Evolutionary conservation across 331 rosid genomes (phyloP).

Genomic region (Acacia concinna): DNA sequence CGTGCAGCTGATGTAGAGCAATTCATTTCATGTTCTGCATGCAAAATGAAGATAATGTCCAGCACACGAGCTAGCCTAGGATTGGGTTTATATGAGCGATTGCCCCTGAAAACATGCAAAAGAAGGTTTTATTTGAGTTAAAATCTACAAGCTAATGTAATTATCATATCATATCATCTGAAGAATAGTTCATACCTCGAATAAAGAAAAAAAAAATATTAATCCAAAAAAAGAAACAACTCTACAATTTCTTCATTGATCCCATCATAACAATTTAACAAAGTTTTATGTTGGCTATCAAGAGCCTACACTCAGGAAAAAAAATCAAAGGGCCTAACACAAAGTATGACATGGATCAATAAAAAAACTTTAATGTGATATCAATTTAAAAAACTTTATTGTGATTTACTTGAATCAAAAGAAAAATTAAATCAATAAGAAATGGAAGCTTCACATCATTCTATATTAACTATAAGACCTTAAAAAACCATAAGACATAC

Average conservation of each 20-base stretch:
- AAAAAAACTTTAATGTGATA: background rate
- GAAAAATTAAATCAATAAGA: background rate
- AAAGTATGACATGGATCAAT: background rate
- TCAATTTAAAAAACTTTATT: background rate
- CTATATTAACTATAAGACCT: slow-evolving; percentile 12
- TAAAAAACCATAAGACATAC: slow-evolving; percentile 46
- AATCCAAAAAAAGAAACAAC: background rate
- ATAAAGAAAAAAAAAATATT: background rate
- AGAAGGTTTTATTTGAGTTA: background rate
- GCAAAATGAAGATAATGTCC: slow-evolving; percentile 83
- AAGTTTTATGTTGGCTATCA: background rate
- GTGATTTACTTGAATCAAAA: background rate
- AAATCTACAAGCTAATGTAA: background rate
- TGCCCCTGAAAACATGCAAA: slow-evolving; percentile 59
- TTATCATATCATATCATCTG: background rate
- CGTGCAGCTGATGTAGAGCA: slow-evolving; percentile 91
- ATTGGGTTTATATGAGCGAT: slow-evolving; percentile 81
- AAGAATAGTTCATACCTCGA: background rate
- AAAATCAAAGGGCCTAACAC: background rate
- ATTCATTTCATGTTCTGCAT: slow-evolving; percentile 97
- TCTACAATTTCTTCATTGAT: background rate
- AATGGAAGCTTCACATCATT: background rate
- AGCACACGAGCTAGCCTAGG: slow-evolving; percentile 70
- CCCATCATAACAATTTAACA: background rate
- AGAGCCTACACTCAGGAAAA: too few species aligned